A percentile compares a stretch with the other conserved stretches of the same genome.
Evolutionary conservation across 305 asterid genomes (phyloP).

Genomic region (Andrographis paniculata): DNA sequence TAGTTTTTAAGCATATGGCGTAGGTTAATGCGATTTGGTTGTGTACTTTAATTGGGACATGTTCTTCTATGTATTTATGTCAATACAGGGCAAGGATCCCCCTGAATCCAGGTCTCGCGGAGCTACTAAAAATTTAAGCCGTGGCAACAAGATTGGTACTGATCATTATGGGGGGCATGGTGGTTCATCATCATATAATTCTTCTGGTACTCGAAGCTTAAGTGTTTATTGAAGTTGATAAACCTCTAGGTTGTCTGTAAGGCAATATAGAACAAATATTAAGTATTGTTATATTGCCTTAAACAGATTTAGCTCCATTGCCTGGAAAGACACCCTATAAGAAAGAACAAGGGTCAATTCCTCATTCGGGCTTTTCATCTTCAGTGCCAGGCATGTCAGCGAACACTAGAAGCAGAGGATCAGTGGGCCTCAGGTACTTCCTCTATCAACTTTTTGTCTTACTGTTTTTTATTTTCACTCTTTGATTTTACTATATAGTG

Average conservation of each 20-base stretch:
- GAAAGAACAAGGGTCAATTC: conserved; percentile 63
- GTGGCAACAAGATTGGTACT: conserved; percentile 49
- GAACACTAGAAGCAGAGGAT: conserved; percentile 42
- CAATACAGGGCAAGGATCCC: conserved; percentile 58
- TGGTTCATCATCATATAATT: conserved; percentile 39
- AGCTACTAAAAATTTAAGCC: conserved; percentile 39
- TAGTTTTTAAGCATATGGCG: neutral
- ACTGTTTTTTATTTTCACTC: neutral
- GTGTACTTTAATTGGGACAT: neutral
- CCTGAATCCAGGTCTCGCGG: conserved; percentile 62
- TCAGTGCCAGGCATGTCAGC: conserved; percentile 39
- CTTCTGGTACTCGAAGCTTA: conserved; percentile 37
- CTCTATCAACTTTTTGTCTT: conserved; percentile 12
- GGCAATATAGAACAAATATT: neutral
- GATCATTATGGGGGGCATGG: conserved; percentile 55
- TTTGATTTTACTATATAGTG: neutral
- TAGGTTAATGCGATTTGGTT: conserved; percentile 15
- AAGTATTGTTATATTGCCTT: neutral
- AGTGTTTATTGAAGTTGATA: conserved; percentile 7
- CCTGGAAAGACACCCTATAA: conserved; percentile 49
- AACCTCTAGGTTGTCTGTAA: neutral
- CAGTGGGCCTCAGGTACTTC: conserved; percentile 44
- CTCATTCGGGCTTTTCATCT: conserved; percentile 33
- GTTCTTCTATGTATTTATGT: neutral
- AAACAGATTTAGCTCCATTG: conserved; percentile 44